Evolutionary conservation across 2,329 filamentous ascomycete species (phyloP), one percentile per base, ranked within the genome.

Genomic region (Hypoxylon sp.): DNA sequence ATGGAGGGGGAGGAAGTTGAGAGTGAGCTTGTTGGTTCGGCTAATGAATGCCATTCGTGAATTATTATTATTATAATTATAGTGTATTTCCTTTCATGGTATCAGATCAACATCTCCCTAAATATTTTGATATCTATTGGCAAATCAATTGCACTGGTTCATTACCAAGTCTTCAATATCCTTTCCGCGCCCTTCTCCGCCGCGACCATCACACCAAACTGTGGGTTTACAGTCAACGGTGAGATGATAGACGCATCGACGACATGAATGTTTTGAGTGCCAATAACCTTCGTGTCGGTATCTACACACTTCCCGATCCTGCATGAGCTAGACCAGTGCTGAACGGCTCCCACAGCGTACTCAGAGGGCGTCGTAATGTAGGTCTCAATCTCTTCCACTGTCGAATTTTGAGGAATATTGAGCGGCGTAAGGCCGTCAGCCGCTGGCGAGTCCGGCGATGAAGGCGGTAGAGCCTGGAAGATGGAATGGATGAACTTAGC

Each of bases 291-390:
- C 1, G 85, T 80, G 65, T 85, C 77, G 0, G 69, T 64, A 71
- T 88, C 85, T 0, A 87, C 85, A 66, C 85, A 87, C 13, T 72
- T 75, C 0, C 81, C 84, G n/a, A 88, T 80, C 20, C 84, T 74
- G 74, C 86, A 88, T 33, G 82, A 85, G 61, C 82, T 84, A 31
- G 82, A 85, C 84, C 85, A 88, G 70, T 88, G 86, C 68, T 86
- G 84, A 8, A 87, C 85, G 6, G 82, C 77, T 2, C 85, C 85
- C 2, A 81, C 75, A 0, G 86, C 85, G 68, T 87, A 88, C 3
- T 75, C 60, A 1, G 82, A 85, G 1, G 72, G 70, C 0, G 82
- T 86, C 6, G 82, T 86, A 70, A 88, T 83, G 74, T 86, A 88
- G 6, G 76, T 78, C 20, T 79, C 76, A 33, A 88, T 85, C 59